Evolutionary conservation across 805 yeast species (phyloP), one percentile per base, ranked within the genome.

Genomic region (Cyberlindnera americana): DNA sequence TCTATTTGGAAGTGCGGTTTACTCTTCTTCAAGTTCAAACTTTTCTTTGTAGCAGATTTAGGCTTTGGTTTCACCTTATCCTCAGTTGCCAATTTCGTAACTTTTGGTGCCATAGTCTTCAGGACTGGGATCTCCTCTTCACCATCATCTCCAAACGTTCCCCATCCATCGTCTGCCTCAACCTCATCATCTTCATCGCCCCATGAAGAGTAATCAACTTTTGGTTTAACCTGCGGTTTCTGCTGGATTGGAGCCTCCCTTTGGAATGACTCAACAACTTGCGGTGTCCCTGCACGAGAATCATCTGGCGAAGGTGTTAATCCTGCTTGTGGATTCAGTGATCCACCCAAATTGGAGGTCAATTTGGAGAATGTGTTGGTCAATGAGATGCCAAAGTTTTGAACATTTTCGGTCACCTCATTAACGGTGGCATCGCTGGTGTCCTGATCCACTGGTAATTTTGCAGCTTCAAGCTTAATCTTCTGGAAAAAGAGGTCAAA

Each of bases 401-500:
- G 48, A 15, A 55, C 51, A 34, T 46, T 51, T 1, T 41, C 40
- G 10, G 58, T 44, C 16, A 52, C 57, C 32, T 55, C 52, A 9
- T 53, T 50, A 22, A 56, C 47, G 1, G 56, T 53, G 11, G 53
- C 55, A 17, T 57, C 58, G 29, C 56, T 51, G 7, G 39, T 45
- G 6, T 44, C 52, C 2, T 50, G 48, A 10, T 54, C 60, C 7
- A 47, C 45, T 29, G 71, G 61, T 19, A 60, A 46, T 19, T 58
- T 58, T 2, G 67, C 47, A 6, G 77, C 73, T 33, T 72, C 81
- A 5, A 51, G 54, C 34, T 72, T 69, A 40, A 84, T 71, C 49
- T 75, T 78, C 5, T 57, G 60, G 53, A 83, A 65, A 54, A 85
- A 83, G 19, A 71, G 41, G 19, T 81, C 79, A 48, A 91, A 79